Base-by-base conservation (phyloP, 2,329 filamentous ascomycete genomes). In the Fusarium incarnatum region DNA sequence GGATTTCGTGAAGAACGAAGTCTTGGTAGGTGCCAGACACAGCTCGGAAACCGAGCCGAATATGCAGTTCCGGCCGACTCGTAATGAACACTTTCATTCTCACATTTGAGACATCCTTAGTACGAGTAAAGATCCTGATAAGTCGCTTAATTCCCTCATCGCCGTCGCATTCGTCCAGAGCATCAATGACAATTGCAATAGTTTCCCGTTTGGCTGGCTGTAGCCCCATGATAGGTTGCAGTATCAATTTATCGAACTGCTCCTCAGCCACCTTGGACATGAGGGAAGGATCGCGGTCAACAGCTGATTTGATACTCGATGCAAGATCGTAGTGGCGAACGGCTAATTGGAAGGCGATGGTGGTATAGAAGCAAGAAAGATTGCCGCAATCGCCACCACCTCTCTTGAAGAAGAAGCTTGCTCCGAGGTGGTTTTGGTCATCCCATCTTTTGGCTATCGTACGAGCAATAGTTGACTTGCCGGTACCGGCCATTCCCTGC, bases 391-490 rank as follows among this genome's bases (percentile, higher is more conserved):
- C 78, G 5, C 50, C 67, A 47, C 80, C 79, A 5, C 77, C 81
- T 61, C 70, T 78, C 52, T 80, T 82, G 72, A 83, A 85, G 72
- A 84, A 83, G 64, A 84, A 85, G 44, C 76, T 80, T 0, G 77
- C 79, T 1, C 65, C 77, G 7, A 82, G 72, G 3, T 23, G 7
- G 0, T 45, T 16, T 4, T 11, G 8, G 5, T 13, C 13, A 1
- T 15, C n/a, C n/a, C n/a, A 42, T 15, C 12, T 15, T 20, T 42
- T 20, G 8, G 62, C 87, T 86, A 73, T 78, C 77, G 72, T 82
- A 75, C 79, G 75, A 2, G 70, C 76, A 9, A 82, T 78, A 10
- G 79, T 83, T 3, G 80, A 82, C 53, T 82, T 82, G 3, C 80
- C 80, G 1, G 78, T 82, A 2, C 80, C 80, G 2, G 79, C 80